Conservation (phyloP, 2,329 filamentous ascomycete genomes). For the Stagonosporopsis vannaccii region DNA sequence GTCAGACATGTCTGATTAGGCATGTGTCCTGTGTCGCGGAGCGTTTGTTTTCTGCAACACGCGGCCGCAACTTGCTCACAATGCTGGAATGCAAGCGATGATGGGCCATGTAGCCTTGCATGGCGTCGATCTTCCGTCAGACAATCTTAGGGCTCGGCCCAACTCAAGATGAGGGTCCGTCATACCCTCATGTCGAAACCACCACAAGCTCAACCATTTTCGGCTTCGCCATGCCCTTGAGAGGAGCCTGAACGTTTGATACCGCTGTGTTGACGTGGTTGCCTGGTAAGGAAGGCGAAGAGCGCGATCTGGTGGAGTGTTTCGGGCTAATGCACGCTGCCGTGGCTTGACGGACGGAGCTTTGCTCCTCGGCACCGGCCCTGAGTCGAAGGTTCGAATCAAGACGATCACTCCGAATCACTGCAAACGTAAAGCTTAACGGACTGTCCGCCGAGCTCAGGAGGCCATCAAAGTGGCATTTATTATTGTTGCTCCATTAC, state of each 20-base stretch:
- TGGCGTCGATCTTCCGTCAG: constrained; percentile 3
- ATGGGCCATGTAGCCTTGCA: not conserved
- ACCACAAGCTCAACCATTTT: not conserved
- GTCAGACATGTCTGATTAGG: constrained; percentile 12
- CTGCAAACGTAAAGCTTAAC: not conserved
- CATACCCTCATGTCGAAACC: not conserved
- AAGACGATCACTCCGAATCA: not conserved
- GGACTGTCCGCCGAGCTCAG: not conserved
- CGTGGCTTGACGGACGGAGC: constrained; percentile 18
- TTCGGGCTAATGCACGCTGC: constrained; percentile 25
- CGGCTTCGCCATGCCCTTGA: not conserved
- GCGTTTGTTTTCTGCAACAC: constrained; percentile 2
- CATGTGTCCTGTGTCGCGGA: constrained; percentile 8
- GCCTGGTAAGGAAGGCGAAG: constrained; percentile 7
- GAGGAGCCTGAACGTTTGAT: not conserved
- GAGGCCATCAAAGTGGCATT: not conserved
- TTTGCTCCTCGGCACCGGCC: constrained; percentile 7
- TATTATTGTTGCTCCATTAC: not conserved
- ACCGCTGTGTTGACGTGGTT: not conserved
- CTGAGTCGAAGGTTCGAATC: constrained; percentile 1
- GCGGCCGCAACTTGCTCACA: not conserved
- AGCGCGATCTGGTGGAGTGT: constrained; percentile 23
- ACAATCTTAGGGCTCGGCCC: not conserved
- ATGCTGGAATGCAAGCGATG: constrained; percentile 7
- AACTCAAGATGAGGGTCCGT: not conserved